phyloP scores from a whole-genome alignment of 495 filamentous ascomycete genomes.

The Penicillium maclennaniae region DNA sequence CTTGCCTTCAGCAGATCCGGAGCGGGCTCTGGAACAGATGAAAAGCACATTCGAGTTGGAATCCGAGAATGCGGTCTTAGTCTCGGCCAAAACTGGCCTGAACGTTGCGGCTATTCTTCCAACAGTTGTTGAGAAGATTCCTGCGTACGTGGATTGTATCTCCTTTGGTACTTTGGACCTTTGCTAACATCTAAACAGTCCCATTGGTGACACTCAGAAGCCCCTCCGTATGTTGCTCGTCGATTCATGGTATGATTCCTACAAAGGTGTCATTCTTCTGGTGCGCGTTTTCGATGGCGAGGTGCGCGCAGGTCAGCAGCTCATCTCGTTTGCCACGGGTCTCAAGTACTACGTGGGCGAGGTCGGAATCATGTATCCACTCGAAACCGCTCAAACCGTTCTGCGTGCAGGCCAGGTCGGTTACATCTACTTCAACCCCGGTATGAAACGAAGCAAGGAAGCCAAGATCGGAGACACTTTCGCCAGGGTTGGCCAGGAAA shows the following conservation, averaged over 20 bases:
- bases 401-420: slow-evolving; percentile 91
- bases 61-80: slow-evolving; percentile 70
- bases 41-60: slow-evolving; percentile 82
- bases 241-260: slow-evolving; percentile 96
- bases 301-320: slow-evolving; percentile 74
- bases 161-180: not conserved
- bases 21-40: slow-evolving; percentile 82
- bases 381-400: slow-evolving; percentile 73
- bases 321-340: slow-evolving; percentile 80
- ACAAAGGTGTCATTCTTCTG: slow-evolving; percentile 87
- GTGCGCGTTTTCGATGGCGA: slow-evolving; percentile 89
- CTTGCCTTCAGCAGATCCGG: slow-evolving; percentile 78
- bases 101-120: slow-evolving; percentile 81
- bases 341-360: slow-evolving; percentile 89
- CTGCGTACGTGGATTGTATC: slow-evolving; percentile 46
- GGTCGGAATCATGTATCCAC: slow-evolving; percentile 93
- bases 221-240: slow-evolving; percentile 84
- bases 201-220: slow-evolving; percentile 63
- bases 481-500: slow-evolving; percentile 77
- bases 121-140: slow-evolving; percentile 77
- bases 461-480: slow-evolving; percentile 95
- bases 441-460: slow-evolving; percentile 93
- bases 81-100: slow-evolving; percentile 90
- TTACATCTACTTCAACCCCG: slow-evolving; percentile 94
- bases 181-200: slow-evolving; percentile 40